Evolutionary conservation across 2,329 filamentous ascomycete species (phyloP), one percentile per base, ranked within the genome.

Genomic region (Phyllosticta citriasiana): DNA sequence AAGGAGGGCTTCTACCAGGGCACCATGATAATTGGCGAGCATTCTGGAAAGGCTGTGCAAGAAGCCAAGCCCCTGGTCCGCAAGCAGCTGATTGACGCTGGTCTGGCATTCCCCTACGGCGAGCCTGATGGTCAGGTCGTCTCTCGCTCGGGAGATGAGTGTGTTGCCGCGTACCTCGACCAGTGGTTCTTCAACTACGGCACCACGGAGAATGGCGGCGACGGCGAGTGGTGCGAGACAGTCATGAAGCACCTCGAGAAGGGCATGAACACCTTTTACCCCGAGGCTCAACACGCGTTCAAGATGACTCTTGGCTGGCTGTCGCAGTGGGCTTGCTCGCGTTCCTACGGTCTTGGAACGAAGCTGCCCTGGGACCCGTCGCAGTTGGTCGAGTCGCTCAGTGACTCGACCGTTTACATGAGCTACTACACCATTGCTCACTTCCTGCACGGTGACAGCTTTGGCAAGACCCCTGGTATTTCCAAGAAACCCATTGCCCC

Each of bases 161-260:
- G 94, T 72, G 91, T 96, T 62, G 93, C 94, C 63, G 89, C 91
- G 30, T 86, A 93, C 66, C 86, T 97, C 71, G 93, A 97, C 68
- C 94, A 99, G 76, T 99, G 94, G 92, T 99, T 96, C 77, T 80
- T 99, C 68, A 93, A 97, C 77, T 99, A 99, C 70, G 94, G 94
- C 64, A 76, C 74, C 19, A 72, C 74, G 22, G 77, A 76, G 53
- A 77, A 77, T 57, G 89, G 92, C 76, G 89, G 90, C 64, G 84
- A 87, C 67, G 76, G 78, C 53, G 82, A 87, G 57, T 97, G 94
- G 94, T 89, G 89, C 71, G 78, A 88, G 64, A 80, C 83, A 53
- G 90, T 75, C 40, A 65, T 73, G 51, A 67, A 83, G 63, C 70
- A 75, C 60, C 69, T 75, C 52, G 57, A 66, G 51, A 83, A 83